These are phyloP conservation scores for Gyrodon lividus DNA, from an alignment of 768 basidiomycete species.

Conservation along the genomic window DNA sequence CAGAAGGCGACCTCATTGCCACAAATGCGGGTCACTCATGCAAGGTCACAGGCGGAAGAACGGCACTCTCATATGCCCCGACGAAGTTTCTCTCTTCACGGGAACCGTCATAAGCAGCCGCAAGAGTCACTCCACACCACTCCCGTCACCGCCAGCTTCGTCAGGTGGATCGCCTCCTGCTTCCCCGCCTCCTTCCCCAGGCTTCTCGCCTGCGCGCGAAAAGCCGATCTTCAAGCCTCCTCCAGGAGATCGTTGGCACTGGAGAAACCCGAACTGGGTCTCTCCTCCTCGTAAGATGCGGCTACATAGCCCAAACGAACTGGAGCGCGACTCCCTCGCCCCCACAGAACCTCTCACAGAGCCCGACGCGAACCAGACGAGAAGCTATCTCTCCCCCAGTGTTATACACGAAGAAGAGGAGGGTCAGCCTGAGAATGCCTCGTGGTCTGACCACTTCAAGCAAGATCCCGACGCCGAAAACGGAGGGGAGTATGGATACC, in stretches of 20 bases:
- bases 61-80: conserved; percentile 30
- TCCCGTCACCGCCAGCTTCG: conserved; percentile 30
- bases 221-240: conserved; percentile 26
- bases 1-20: conserved; percentile 35
- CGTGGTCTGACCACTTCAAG: conserved; percentile 9
- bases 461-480: conserved; percentile 7
- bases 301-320: conserved; percentile 19
- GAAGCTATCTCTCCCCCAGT: not conserved
- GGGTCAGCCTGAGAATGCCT: not conserved
- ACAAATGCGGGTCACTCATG: conserved; percentile 33
- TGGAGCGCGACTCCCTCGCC: conserved; percentile 25
- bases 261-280: conserved; percentile 35
- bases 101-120: conserved; percentile 10
- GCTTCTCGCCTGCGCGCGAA: conserved; percentile 18
- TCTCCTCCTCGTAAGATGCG: conserved; percentile 32
- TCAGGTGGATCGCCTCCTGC: conserved; percentile 23
- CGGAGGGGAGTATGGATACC: conserved; percentile 11
- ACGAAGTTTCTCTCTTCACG: conserved; percentile 13
- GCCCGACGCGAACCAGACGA: conserved; percentile 3
- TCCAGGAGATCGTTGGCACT: conserved; percentile 32
- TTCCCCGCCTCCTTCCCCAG: conserved; percentile 10
- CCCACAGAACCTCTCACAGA: conserved; percentile 33
- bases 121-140: conserved; percentile 22
- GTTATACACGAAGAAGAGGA: conserved; percentile 9
- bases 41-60: conserved; percentile 34